Conservation (phyloP, 78 protist genomes). For the Dictyostelium firmibasis region DNA sequence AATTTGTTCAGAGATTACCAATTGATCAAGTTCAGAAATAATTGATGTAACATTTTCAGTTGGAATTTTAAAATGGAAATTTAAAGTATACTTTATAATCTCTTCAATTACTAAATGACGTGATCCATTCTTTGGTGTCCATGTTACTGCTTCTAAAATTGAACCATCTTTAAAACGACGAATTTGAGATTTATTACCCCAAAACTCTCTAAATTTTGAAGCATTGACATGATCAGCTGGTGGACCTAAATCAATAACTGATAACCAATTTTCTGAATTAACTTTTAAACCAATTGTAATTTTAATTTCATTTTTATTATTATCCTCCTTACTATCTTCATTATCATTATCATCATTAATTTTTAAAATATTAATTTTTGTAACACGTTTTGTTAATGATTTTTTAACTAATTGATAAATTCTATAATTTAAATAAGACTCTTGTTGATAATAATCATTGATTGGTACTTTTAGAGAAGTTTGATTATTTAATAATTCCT, state of each 20-base stretch:
- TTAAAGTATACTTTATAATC: constrained; percentile 29
- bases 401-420: not conserved
- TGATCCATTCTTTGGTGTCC: constrained; percentile 28
- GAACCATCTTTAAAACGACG: constrained; percentile 82
- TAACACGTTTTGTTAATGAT: constrained; percentile 34
- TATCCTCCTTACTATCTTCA: not conserved
- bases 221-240: constrained; percentile 66
- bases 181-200: constrained; percentile 71
- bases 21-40: constrained; percentile 25
- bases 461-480: not conserved
- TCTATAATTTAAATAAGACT: not conserved
- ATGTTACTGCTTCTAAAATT: constrained; percentile 53
- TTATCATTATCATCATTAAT: not conserved
- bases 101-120: constrained; percentile 58
- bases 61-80: constrained; percentile 27
- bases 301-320: not conserved
- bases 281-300: constrained; percentile 23
- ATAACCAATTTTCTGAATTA: constrained; percentile 36
- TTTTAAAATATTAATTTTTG: not conserved
- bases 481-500: not conserved
- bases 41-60: not conserved
- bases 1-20: not conserved
- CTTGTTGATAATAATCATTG: constrained; percentile 37
- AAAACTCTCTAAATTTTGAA: constrained; percentile 18
- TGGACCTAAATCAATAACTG: constrained; percentile 65